phyloP scores from a whole-genome alignment of 305 asterid genomes.

The Solanum hybrid region DNA sequence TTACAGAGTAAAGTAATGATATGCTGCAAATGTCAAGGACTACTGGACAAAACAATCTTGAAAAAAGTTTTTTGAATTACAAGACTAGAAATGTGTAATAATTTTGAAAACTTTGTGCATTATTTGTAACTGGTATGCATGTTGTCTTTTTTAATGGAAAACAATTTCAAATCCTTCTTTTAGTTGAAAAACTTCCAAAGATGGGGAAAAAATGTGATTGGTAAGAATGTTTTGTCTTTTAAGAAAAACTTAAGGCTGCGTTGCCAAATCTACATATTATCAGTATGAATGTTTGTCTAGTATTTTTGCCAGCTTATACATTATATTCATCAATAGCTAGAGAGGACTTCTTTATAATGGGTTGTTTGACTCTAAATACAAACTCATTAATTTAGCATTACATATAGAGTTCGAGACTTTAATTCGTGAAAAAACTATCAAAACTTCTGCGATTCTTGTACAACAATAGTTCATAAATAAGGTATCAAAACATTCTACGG shows the following conservation, averaged over 20 bases:
- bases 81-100: neutral
- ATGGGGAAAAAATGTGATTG: neutral
- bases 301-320: neutral
- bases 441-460: too few species aligned
- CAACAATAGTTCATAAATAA: neutral
- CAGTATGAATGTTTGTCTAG: neutral
- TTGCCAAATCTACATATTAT: neutral
- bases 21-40: neutral
- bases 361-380: neutral
- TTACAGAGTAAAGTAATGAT: neutral
- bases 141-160: neutral
- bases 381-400: neutral
- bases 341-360: neutral
- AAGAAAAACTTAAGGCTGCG: neutral
- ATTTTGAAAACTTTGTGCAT: neutral
- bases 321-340: neutral
- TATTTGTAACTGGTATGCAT: neutral
- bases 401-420: neutral
- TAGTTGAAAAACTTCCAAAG: neutral
- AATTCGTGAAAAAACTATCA: too few species aligned
- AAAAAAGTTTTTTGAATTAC: neutral
- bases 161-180: neutral
- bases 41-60: neutral
- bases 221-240: neutral
- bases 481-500: neutral